Evolutionary conservation across 306 rosid species (phyloP), one percentile per base, ranked within the genome.

Genomic region (Cicer yamashitae): DNA sequence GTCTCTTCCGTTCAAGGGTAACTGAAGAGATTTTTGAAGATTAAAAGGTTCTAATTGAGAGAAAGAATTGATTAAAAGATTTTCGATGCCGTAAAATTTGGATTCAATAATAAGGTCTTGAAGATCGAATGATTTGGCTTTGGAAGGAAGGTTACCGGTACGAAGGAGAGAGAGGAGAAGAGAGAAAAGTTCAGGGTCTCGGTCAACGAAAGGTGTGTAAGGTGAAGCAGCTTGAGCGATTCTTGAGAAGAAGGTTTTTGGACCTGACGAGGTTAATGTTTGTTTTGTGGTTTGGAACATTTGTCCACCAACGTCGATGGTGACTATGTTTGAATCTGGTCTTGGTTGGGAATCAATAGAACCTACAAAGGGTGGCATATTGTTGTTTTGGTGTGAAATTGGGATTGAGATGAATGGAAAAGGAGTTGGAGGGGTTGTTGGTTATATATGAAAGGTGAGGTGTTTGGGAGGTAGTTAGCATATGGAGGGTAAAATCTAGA

Each of bases 211-310:
- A 0, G 93, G 82, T 0, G 79, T 53, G 61, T 13, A 39, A 51
- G 37, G 6, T 2, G 66, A 58, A 0, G 82, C 45, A 7, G 81
- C 52, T 30, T 87, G 85, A 2, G 85, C 80, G 38, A 93, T 81
- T 39, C 76, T 63, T 7, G 89, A 83, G 62, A 94, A 86, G 67
- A 91, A 80, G 1, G 96, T 80, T 53, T 85, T 74, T 1, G 90
- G 76, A 0, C 97, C 96, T 0, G 93, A 91, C 0, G 89, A 84
- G 71, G 85, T 78, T 25, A 94, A 80, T 64, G 97, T 94, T 52
- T 94, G 97, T 77, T 87, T 91, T 3, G 97, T 94, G 47, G 98
- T 94, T 79, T 94, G 97, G 54, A 94, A 94, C 8, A 94, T 57
- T 63, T 85, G 91, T 5, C 98, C 98, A 0, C 96, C 98, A 0